Percentiles rank a stretch among this genome's conserved stretches.
These are phyloP conservation scores for Flaveria bidentis DNA, from an alignment of 129 eudicot species.

Conservation along the genomic window DNA sequence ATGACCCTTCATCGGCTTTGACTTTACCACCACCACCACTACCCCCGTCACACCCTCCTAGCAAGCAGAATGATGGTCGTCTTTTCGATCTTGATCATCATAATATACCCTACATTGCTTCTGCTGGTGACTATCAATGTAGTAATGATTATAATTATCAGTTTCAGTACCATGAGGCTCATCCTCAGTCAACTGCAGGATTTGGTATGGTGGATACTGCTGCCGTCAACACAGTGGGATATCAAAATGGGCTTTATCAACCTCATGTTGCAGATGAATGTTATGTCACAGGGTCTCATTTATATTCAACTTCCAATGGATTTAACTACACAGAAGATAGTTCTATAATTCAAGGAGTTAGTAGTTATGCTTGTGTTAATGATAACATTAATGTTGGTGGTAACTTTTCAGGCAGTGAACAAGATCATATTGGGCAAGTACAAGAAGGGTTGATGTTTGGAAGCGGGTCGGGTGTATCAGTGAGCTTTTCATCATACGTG, in stretches of 20 bases:
- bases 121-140: constrained; percentile 15
- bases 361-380: background rate
- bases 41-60: background rate
- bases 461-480: background rate
- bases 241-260: background rate
- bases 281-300: background rate
- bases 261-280: constrained; percentile 5
- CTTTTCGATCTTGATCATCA: constrained; percentile 3
- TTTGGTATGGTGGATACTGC: constrained; percentile 15
- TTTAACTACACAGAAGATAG: constrained; percentile 9
- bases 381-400: background rate
- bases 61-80: constrained; percentile 28
- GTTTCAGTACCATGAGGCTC: constrained; percentile 1
- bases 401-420: constrained; percentile 9
- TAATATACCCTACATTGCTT: background rate
- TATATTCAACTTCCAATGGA: constrained; percentile 2
- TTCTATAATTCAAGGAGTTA: background rate
- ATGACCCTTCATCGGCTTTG: constrained; percentile 22
- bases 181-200: constrained; percentile 18
- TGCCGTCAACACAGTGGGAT: background rate
- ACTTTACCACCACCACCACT: constrained; percentile 24
- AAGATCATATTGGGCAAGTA: background rate
- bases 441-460: constrained; percentile 20
- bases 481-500: constrained; percentile 26
- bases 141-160: background rate